A percentile compares a stretch with the other conserved stretches of the same genome.
These are phyloP conservation scores for Talaromyces adpressus DNA, from an alignment of 495 filamentous ascomycete genomes.

Conservation along the genomic window DNA sequence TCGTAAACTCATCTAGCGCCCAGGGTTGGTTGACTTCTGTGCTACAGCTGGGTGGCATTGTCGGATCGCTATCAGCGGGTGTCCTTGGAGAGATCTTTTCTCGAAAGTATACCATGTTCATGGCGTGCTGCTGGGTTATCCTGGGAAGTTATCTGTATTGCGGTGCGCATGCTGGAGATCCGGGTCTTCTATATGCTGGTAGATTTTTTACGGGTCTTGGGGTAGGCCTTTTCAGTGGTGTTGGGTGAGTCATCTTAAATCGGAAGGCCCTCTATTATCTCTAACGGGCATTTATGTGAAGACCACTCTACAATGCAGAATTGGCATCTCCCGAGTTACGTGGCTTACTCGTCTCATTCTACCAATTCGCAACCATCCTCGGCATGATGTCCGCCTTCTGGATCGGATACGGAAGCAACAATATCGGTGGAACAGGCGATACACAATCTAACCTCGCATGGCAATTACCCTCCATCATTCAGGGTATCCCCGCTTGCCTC, in stretches of 20 bases:
- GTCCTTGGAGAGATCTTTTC: constrained; percentile 52
- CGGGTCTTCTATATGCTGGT: neutral
- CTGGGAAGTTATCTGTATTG: constrained; percentile 47
- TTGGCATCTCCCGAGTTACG: neutral
- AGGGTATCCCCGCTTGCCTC: neutral
- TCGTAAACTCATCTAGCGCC: neutral
- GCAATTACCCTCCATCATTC: neutral
- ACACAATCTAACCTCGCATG: neutral
- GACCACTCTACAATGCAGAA: neutral
- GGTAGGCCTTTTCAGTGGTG: neutral
- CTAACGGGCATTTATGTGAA: too few relatives aligned
- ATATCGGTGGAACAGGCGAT: neutral
- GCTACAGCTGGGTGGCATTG: neutral
- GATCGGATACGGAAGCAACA: neutral
- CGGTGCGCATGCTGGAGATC: constrained; percentile 20
- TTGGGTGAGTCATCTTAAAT: neutral
- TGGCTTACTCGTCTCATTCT: neutral
- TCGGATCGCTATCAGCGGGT: neutral
- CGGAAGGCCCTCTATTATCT: too few relatives aligned
- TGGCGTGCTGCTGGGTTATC: constrained; percentile 63
- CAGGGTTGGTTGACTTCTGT: neutral
- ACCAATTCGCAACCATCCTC: neutral
- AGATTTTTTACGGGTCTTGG: neutral
- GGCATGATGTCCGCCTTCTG: neutral
- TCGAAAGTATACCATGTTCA: constrained; percentile 63